These are phyloP conservation scores for Arthrinium puccinioides DNA, from an alignment of 2,329 filamentous ascomycete genomes.

Conservation along the genomic window DNA sequence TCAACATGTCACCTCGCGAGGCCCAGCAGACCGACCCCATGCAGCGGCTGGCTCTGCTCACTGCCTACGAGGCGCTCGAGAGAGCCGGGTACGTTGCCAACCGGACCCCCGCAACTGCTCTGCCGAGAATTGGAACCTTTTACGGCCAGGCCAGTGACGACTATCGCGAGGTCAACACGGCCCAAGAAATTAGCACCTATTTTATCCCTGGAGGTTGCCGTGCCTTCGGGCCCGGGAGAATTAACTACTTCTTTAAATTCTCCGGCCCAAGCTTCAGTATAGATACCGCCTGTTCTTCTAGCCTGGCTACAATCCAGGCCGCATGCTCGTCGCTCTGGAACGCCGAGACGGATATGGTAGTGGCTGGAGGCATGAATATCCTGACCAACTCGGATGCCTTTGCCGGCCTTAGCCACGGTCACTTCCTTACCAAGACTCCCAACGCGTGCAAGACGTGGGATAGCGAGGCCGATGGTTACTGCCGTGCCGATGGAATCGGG, in stretches of 20 bases:
- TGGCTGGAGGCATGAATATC: constrained; percentile 58
- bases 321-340: constrained; percentile 46
- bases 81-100: constrained; percentile 60
- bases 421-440: constrained; percentile 48
- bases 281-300: constrained; percentile 72
- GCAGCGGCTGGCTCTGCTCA: constrained; percentile 59
- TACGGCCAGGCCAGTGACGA: constrained; percentile 72
- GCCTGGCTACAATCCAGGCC: constrained; percentile 62
- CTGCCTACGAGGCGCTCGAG: constrained; percentile 63
- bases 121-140: constrained; percentile 53
- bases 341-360: constrained; percentile 58
- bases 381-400: constrained; percentile 60
- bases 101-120: constrained; percentile 53
- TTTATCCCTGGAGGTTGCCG: constrained; percentile 36
- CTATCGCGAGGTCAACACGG: constrained; percentile 68
- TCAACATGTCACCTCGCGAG: neutral
- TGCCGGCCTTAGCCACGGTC: constrained; percentile 53
- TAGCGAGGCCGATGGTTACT: constrained; percentile 53
- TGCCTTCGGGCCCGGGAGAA: constrained; percentile 44
- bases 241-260: constrained; percentile 74
- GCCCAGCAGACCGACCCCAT: constrained; percentile 57
- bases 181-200: constrained; percentile 59
- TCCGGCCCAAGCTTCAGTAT: constrained; percentile 64
- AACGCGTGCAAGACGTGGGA: constrained; percentile 53
- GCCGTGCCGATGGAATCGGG: constrained; percentile 41